phyloP scores from a whole-genome alignment of 805 yeast genomes.

The Starmera caribaea region DNA sequence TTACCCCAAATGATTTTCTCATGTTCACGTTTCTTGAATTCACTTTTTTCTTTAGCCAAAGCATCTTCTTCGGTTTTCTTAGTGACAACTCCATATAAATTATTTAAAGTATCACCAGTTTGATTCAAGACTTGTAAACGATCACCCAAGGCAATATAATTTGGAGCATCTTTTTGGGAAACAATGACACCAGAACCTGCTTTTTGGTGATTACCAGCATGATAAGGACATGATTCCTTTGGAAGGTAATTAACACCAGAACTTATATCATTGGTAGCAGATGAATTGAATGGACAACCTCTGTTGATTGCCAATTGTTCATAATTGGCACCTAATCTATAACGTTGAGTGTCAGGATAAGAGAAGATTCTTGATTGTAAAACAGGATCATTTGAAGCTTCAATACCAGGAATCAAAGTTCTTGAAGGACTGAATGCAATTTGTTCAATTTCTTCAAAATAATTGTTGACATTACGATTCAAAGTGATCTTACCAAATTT shows the following conservation, averaged over 20 bases:
- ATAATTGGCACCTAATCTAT: constrained; percentile 64
- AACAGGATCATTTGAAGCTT: constrained; percentile 71
- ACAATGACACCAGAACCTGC: constrained; percentile 49
- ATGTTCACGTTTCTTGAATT: constrained; percentile 18
- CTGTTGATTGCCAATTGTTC: constrained; percentile 57
- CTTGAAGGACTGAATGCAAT: constrained; percentile 66
- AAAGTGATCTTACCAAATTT: constrained; percentile 44
- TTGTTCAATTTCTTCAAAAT: constrained; percentile 42
- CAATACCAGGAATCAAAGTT: constrained; percentile 60
- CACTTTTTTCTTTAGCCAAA: constrained; percentile 21
- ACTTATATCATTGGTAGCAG: constrained; percentile 41
- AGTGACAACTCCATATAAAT: constrained; percentile 26
- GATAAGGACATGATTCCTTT: constrained; percentile 40
- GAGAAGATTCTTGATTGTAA: constrained; percentile 70
- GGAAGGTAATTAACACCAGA: constrained; percentile 37
- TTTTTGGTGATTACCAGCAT: constrained; percentile 39
- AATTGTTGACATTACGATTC: constrained; percentile 47
- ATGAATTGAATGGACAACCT: constrained; percentile 21
- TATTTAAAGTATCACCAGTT: constrained; percentile 13
- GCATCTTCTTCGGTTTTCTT: constrained; percentile 17
- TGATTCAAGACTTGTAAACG: constrained; percentile 20
- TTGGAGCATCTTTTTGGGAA: constrained; percentile 41
- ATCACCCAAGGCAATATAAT: constrained; percentile 35
- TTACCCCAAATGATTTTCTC: constrained; percentile 28
- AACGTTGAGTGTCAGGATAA: constrained; percentile 68